Conservation (phyloP, 495 filamentous ascomycete species). For the Lepraria neglecta region DNA sequence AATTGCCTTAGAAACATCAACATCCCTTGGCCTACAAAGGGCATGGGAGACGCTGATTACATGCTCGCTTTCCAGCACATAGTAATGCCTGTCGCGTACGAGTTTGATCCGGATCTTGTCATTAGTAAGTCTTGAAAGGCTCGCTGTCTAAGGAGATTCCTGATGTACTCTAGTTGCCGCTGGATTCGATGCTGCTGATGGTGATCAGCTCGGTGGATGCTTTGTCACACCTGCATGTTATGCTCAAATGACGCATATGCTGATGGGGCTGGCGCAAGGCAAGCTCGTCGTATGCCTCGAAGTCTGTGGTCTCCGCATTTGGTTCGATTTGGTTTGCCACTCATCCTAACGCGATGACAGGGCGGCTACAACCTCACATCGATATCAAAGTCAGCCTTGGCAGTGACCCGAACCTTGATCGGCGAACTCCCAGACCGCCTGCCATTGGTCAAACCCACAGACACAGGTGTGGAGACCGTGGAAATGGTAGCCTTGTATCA, state of each 20-base stretch:
- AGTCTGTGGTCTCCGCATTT: constrained; percentile 31
- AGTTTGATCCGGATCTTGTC: constrained; percentile 91
- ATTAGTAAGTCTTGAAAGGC: constrained; percentile 48
- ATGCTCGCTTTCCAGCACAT: constrained; percentile 92
- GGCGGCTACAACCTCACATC: constrained; percentile 92
- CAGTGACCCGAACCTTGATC: constrained; percentile 88
- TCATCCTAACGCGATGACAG: constrained; percentile 31
- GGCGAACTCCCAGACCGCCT: constrained; percentile 81
- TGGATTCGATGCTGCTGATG: constrained; percentile 91
- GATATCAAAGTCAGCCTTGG: constrained; percentile 84
- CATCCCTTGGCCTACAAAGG: constrained; percentile 84
- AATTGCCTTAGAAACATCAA: constrained; percentile 68
- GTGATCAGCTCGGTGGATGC: constrained; percentile 87
- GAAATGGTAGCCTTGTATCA: constrained; percentile 51
- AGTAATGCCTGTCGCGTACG: constrained; percentile 91
- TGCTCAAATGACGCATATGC: constrained; percentile 98
- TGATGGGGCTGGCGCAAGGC: constrained; percentile 89
- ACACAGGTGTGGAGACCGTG: constrained; percentile 43
- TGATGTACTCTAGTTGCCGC: constrained; percentile 60
- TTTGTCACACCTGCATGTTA: constrained; percentile 87
- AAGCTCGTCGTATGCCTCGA: constrained; percentile 89
- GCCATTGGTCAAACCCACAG: constrained; percentile 42
- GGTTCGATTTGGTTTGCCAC: not conserved
- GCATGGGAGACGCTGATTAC: constrained; percentile 96
- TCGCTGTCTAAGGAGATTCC: not conserved